Percentiles rank a stretch among this genome's conserved stretches.
These are phyloP conservation scores for Spiraea crenata DNA, from an alignment of 331 rosid species.

Conservation along the genomic window DNA sequence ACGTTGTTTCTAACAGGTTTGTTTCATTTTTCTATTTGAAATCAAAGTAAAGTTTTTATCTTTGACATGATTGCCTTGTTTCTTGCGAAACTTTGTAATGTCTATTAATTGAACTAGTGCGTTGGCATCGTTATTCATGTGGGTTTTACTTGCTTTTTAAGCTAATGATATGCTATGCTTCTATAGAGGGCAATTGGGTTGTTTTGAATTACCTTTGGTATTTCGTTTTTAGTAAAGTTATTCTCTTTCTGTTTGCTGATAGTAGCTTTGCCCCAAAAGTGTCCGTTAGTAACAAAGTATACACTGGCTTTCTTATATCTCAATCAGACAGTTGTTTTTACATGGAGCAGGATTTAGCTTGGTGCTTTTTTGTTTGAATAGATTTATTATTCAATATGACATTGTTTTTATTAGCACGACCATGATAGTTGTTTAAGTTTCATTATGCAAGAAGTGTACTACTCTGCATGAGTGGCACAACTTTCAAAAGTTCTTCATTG, in stretches of 20 bases:
- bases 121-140: background rate
- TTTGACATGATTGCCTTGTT: background rate
- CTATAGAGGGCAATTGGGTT: background rate
- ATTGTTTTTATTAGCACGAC: background rate
- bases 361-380: background rate
- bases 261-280: background rate
- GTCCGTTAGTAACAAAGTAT: background rate
- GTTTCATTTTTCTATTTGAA: background rate
- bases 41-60: background rate
- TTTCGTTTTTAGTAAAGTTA: background rate
- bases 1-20: slow-evolving; percentile 73
- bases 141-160: slow-evolving; percentile 6
- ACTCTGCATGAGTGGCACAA: background rate
- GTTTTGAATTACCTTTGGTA: background rate
- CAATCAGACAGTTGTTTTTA: background rate
- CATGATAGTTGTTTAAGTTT: background rate
- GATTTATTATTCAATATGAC: background rate
- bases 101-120: background rate
- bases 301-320: background rate
- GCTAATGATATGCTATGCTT: background rate
- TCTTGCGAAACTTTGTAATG: background rate
- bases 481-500: background rate
- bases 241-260: background rate
- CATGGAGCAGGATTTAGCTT: background rate
- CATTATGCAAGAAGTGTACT: background rate